A percentile compares a stretch with the other conserved stretches of the same genome.
phyloP scores from a whole-genome alignment of 1,284 basidiomycete species.

The Blastosporella zonata region DNA sequence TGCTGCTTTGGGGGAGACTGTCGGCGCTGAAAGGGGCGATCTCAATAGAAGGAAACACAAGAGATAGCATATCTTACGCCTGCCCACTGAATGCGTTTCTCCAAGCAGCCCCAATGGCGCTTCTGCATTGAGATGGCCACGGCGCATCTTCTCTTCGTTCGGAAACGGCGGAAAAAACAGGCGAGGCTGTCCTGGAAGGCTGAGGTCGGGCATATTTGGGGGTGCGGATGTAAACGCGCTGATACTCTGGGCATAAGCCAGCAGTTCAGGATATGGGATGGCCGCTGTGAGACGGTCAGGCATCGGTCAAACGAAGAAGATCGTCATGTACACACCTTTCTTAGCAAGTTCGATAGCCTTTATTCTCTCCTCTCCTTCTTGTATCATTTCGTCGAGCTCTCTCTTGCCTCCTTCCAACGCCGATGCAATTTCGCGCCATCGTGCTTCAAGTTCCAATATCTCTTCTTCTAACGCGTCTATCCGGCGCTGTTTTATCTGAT shows the following conservation, averaged over 20 bases:
- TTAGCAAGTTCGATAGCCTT: constrained; percentile 68
- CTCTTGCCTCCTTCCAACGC: constrained; percentile 62
- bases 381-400: constrained; percentile 64
- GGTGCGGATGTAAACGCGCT: constrained; percentile 82
- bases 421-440: constrained; percentile 63
- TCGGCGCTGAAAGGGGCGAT: constrained; percentile 41
- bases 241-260: constrained; percentile 77
- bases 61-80: constrained; percentile 45
- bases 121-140: constrained; percentile 72
- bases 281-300: constrained; percentile 43
- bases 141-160: constrained; percentile 83
- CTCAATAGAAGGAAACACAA: constrained; percentile 4
- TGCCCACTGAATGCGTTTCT: constrained; percentile 75
- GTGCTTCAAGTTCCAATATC: constrained; percentile 59
- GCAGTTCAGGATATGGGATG: constrained; percentile 74
- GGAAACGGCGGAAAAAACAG: constrained; percentile 84
- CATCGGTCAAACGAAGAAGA: constrained; percentile 5
- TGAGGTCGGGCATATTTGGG: constrained; percentile 74
- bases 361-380: constrained; percentile 68
- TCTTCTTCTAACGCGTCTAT: constrained; percentile 70
- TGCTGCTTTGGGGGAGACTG: constrained; percentile 56
- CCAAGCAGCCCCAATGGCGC: constrained; percentile 71
- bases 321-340: constrained; percentile 45
- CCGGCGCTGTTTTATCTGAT: constrained; percentile 70
- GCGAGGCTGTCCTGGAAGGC: constrained; percentile 63